Base-by-base conservation (phyloP, 2,329 filamentous ascomycete genomes). In the Penicillium rolfsii region DNA sequence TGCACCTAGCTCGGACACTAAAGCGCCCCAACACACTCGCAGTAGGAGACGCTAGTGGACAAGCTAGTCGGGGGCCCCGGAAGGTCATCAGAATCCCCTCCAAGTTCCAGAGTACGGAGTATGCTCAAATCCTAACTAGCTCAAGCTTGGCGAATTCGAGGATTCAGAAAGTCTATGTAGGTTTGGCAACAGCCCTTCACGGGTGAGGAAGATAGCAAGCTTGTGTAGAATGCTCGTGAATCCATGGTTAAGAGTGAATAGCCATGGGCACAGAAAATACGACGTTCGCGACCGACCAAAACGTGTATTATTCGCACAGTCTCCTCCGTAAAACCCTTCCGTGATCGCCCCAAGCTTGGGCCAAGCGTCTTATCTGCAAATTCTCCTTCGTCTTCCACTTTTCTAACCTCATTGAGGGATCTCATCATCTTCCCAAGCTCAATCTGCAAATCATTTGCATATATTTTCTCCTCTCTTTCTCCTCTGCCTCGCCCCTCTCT, bases 1-100 rank as follows among this genome's bases (percentile, higher is more conserved):
- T 48, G 26, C 19, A 43, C 26, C 52, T 55, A 45, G 52, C 12
- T 14, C 52, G 52, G 52, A 40, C 50, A 26, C 50, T 53, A 53
- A 40, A 41, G 36, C 50, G 35, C 50, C 50, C 50, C 36, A 53
- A 28, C 35, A 41, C 11, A 54, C 52, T 43, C 26, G 52, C 52
- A 53, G 50, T 26, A 16, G 19, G 19, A 22, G 53, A 7, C n/a
- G 30, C 53, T 36, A 56, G 30, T 28, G 12, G n/a, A 26, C 12
- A 19, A 36, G 40, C 26, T 33, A 46, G 53, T 35, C 40, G 53
- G 40, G n/a, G 53, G 30, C 14, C 24, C 35, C 50, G 35, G 50
- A 53, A 40, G 50, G 22, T 8, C 50, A 40, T 38, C 12, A 28
- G 33, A 53, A 38, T 53, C 22, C 11, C 30, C 30, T 33, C 30